Conservation (phyloP, 305 asterid species). For the Plantago coronopus region DNA sequence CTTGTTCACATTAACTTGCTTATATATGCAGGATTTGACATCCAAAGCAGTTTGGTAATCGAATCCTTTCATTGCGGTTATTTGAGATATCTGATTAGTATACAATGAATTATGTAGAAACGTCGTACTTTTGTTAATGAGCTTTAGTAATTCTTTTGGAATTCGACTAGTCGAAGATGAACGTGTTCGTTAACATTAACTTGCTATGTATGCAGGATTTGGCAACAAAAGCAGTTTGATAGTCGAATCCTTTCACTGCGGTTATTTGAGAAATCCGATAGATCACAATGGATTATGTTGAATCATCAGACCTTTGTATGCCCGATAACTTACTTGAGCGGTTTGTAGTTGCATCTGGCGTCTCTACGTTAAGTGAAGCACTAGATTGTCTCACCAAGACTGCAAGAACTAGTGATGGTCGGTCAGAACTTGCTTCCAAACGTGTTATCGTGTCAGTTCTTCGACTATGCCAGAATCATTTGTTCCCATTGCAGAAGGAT, state of each 20-base stretch:
- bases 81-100: neutral
- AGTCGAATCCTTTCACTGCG: neutral
- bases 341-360: slow-evolving; percentile 38
- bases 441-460: slow-evolving; percentile 36
- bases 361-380: slow-evolving; percentile 43
- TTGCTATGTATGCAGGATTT: slow-evolving; percentile 2
- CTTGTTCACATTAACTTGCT: neutral
- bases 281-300: slow-evolving; percentile 29
- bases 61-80: neutral
- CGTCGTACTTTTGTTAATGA: neutral
- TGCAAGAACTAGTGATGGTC: slow-evolving; percentile 59
- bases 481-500: slow-evolving; percentile 28
- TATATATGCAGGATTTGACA: neutral
- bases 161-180: neutral
- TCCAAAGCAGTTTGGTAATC: neutral
- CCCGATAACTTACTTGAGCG: slow-evolving; percentile 36
- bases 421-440: slow-evolving; percentile 56
- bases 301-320: slow-evolving; percentile 21
- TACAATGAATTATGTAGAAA: slow-evolving; percentile 30
- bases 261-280: neutral
- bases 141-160: too few species aligned
- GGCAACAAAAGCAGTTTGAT: neutral
- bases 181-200: neutral
- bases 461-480: slow-evolving; percentile 46
- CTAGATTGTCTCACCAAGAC: slow-evolving; percentile 49